Evolutionary conservation across 495 filamentous ascomycete species (phyloP).

Genomic region (Chaetomium fimeti): DNA sequence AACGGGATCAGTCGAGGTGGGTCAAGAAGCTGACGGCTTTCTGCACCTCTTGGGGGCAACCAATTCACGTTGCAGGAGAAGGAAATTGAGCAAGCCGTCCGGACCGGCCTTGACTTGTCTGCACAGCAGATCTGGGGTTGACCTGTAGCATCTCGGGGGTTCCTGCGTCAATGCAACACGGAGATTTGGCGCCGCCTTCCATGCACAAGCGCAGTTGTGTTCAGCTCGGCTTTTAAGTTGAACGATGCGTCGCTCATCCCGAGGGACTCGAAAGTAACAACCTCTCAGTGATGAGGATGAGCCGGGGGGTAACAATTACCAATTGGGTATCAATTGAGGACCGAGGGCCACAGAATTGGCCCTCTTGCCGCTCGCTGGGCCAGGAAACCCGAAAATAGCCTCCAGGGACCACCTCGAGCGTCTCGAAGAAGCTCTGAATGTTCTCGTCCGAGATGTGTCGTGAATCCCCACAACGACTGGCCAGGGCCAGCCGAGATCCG

Average conservation of each 20-base stretch:
- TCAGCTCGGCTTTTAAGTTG: not conserved
- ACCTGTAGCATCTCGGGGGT: slow-evolving; percentile 21
- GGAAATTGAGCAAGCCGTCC: slow-evolving; percentile 7
- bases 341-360: too few species aligned
- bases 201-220: slow-evolving; percentile 14
- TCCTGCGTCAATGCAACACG: slow-evolving; percentile 30
- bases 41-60: slow-evolving; percentile 9
- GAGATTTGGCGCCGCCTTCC: slow-evolving; percentile 17
- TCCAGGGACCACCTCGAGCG: too few species aligned
- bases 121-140: slow-evolving; percentile 13
- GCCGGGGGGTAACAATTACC: too few species aligned
- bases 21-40: not conserved
- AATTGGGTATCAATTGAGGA: too few species aligned
- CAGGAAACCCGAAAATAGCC: too few species aligned
- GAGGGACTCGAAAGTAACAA: not conserved
- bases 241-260: not conserved
- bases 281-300: too few species aligned
- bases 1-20: slow-evolving; percentile 1
- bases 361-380: too few species aligned
- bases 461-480: slow-evolving; percentile 20
- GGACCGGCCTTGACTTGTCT: not conserved
- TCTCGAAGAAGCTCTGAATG: not conserved
- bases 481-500: slow-evolving; percentile 3
- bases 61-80: slow-evolving; percentile 17
- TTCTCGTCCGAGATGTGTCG: slow-evolving; percentile 7